Conservation (phyloP, 306 rosid species). For the Oxytropis ochrocephala region DNA sequence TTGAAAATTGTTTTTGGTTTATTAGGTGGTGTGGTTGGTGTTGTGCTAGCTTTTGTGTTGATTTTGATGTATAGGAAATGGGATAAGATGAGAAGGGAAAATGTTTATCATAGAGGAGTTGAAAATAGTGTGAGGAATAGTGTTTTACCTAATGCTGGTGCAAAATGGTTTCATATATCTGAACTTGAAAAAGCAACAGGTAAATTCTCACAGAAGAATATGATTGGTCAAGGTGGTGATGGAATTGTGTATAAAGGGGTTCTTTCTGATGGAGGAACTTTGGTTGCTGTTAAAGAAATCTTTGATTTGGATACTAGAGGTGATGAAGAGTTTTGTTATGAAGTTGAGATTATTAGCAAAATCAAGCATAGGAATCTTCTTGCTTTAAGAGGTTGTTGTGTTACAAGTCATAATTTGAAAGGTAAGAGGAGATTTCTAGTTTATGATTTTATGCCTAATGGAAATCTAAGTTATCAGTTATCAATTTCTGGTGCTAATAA, state of each 20-base stretch:
- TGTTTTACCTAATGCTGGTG: slow-evolving; percentile 53
- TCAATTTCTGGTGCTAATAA: slow-evolving; percentile 19
- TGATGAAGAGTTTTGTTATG: slow-evolving; percentile 72
- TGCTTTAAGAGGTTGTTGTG: slow-evolving; percentile 70
- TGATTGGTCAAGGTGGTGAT: slow-evolving; percentile 67
- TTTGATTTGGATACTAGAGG: slow-evolving; percentile 52
- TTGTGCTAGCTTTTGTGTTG: slow-evolving; percentile 25
- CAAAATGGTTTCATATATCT: slow-evolving; percentile 56
- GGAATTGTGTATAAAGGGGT: slow-evolving; percentile 78
- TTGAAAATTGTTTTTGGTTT: slow-evolving; percentile 42
- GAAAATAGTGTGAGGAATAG: slow-evolving; percentile 43
- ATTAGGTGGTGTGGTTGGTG: slow-evolving; percentile 42
- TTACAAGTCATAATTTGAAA: slow-evolving; percentile 42
- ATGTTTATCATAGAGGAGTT: slow-evolving; percentile 30
- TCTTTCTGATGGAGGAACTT: slow-evolving; percentile 53
- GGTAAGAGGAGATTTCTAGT: slow-evolving; percentile 69
- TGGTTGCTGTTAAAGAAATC: slow-evolving; percentile 59
- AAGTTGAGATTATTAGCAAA: slow-evolving; percentile 73
- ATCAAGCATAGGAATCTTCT: slow-evolving; percentile 74
- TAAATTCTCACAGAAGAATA: slow-evolving; percentile 53
- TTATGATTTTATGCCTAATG: slow-evolving; percentile 73
- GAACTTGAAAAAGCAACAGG: slow-evolving; percentile 68
- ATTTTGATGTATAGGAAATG: slow-evolving; percentile 35
- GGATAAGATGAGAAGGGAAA: slow-evolving; percentile 31
- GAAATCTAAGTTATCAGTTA: slow-evolving; percentile 51